Evolutionary conservation across 768 basidiomycete species (phyloP), one percentile per base, ranked within the genome.

Genomic region (Sistotremastrum suecicum): DNA sequence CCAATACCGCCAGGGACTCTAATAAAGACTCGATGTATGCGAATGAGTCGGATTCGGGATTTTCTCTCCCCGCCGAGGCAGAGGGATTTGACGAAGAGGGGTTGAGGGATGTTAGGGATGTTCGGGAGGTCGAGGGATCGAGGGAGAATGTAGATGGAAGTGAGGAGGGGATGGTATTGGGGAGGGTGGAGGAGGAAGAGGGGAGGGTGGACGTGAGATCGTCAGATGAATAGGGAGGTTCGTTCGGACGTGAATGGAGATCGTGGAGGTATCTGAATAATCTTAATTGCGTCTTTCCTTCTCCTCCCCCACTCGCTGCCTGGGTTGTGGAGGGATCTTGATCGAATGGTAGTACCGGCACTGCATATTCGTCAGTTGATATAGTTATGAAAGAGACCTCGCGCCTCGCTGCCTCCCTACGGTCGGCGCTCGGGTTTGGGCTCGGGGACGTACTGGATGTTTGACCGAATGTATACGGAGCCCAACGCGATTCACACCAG

Each of bases 401-500:
- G n/a, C n/a, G n/a, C 20, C 20, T 20, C 20, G 1, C 20, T 20
- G 20, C 20, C 20, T 20, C 20, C 1, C 20, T 20, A 32, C n/a
- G 6, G 12, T 29, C 41, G 42, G 28, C 6, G 32, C 5, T 20
- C 29, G 20, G 20, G 1, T 1, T 20, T 2, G 20, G 20, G 1
- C n/a, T n/a, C n/a, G n/a, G 20, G 20, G 20, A 66, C 86, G 64
- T 55, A 92, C 92, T 71, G 7, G 64, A 62, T 46, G 77, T 73
- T 58, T 97, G 95, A 44, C 83, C 82, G 0, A 82, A 78, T 7
- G 72, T 64, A 59, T 95, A 97, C 1, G 84, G 64, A 11, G 77
- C 69, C 95, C 95, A 99, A 32, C 94, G 78, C 4, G 80, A 75
- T 53, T 98, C 94, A 57, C 88, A 91, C 79, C 91, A 95, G 60